Conservation (phyloP, 2,329 filamentous ascomycete species). For the Verticillium dahliae region DNA sequence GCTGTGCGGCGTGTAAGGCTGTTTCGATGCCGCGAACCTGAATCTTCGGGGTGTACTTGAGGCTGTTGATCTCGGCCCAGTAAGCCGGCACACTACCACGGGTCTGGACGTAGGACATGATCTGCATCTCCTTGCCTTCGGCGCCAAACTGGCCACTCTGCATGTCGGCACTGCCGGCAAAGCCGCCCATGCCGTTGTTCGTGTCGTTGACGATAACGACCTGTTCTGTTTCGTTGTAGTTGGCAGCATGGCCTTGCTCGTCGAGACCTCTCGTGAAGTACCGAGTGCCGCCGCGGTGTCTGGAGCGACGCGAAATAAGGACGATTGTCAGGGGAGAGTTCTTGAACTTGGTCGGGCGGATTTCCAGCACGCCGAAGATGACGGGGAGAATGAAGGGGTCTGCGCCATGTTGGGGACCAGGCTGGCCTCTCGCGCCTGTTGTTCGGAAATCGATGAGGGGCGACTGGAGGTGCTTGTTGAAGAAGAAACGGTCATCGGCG, state of each 20-base stretch:
- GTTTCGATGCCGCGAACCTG: constrained; percentile 81
- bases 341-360: constrained; percentile 81
- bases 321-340: constrained; percentile 76
- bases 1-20: constrained; percentile 69
- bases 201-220: constrained; percentile 82
- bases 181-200: constrained; percentile 68
- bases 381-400: constrained; percentile 94
- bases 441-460: constrained; percentile 86
- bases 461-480: constrained; percentile 89
- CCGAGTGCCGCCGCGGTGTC: constrained; percentile 82
- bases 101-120: constrained; percentile 93
- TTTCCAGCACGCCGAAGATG: constrained; percentile 94
- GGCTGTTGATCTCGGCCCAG: constrained; percentile 92
- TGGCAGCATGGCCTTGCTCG: constrained; percentile 90
- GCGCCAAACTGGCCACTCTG: constrained; percentile 63
- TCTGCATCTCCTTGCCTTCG: constrained; percentile 70
- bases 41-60: constrained; percentile 86
- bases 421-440: constrained; percentile 53
- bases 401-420: constrained; percentile 64
- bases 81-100: constrained; percentile 92
- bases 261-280: constrained; percentile 95
- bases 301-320: constrained; percentile 82
- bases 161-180: constrained; percentile 68
- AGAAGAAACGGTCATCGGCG: constrained; percentile 96
- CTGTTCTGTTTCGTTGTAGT: constrained; percentile 98